Percentiles rank a stretch among this genome's conserved stretches.
phyloP scores from a whole-genome alignment of 495 filamentous ascomycete species.

The Neurospora sp. region DNA sequence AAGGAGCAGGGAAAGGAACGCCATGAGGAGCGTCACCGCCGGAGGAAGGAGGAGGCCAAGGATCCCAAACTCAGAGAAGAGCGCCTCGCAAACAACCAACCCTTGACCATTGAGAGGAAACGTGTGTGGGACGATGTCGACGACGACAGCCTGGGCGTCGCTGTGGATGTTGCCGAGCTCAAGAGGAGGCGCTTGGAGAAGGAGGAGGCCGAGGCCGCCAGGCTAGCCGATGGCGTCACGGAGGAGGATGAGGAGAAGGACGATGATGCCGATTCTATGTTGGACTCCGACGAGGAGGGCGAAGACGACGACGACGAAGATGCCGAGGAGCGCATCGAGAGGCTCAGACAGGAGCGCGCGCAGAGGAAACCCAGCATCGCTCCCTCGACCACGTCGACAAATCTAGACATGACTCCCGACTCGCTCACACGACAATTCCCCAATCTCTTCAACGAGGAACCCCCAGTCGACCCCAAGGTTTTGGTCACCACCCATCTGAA shows the following conservation, averaged over 20 bases:
- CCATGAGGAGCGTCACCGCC: constrained; percentile 63
- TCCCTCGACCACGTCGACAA: constrained; percentile 57
- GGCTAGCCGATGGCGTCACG: constrained; percentile 34
- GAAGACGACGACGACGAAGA: constrained; percentile 34
- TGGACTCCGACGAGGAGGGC: constrained; percentile 41
- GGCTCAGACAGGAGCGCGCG: constrained; percentile 37
- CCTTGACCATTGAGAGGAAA: constrained; percentile 78
- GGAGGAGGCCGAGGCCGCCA: constrained; percentile 40
- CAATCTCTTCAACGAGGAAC: constrained; percentile 62
- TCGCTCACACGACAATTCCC: constrained; percentile 67
- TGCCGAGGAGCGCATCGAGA: constrained; percentile 32
- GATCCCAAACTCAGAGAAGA: constrained; percentile 65
- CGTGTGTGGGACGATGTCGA: constrained; percentile 89
- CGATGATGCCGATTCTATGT: constrained; percentile 64
- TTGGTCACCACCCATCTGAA: constrained; percentile 83
- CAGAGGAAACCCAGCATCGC: constrained; percentile 40
- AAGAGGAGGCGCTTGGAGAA: constrained; percentile 61
- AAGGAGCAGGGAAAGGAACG: constrained; percentile 57
- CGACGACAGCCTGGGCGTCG: constrained; percentile 62
- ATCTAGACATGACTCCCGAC: constrained; percentile 60
- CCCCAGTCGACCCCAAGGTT: constrained; percentile 55
- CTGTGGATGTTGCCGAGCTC: constrained; percentile 66
- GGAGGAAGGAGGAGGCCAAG: constrained; percentile 74
- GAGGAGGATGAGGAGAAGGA: constrained; percentile 35
- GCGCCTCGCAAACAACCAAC: constrained; percentile 66